Evolutionary conservation across 1,139 yeast species (phyloP), one percentile per base, ranked within the genome.

Genomic region (Debaryomycetaceae sp.): DNA sequence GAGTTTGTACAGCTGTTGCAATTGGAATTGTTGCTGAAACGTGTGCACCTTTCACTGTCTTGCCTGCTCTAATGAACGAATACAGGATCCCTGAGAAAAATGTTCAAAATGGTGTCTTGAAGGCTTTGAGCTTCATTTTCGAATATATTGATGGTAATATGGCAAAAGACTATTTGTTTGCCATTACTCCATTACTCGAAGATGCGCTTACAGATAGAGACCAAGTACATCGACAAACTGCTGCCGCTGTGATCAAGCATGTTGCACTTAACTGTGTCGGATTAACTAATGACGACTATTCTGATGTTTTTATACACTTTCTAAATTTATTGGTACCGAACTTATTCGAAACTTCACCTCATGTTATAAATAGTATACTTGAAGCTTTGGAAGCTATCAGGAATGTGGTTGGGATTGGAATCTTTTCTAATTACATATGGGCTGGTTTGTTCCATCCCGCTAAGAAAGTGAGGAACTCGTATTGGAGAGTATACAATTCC

Each of bases 1-100:
- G 99, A 54, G 97, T 94, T 9, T 91, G 97, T 58, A 89, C 98
- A 0, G 97, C 98, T 1, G 98, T 94, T 33, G 99, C 99, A 0
- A 87, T 94, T 51, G 98, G 96, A 30, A 91, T 94, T 52, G 96
- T 94, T 11, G 98, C 98, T 0, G 95, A 91, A 42, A 81, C 86
- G 0, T 92, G 98, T 64, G 80, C 87, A 0, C 97, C 98, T 0
- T 92, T 87, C 60, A 87, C 98, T 0, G 96, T 92, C 0, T 63
- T 94, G n/a, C 98, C 99, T 0, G 96, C 96, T 0, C 68, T 94
- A 34, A 87, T 94, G 96, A 91, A 92, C 59, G 98, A 92, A 58
- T 94, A 92, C 56, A 74, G 95, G 40, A 86, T 87, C 4, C 97
- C 96, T 0, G 98, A 92, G 49, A 80, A 83, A 42, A 91, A 91